Evolutionary conservation across 83 land plant species (phyloP).

Genomic region (Thuja plicata): DNA sequence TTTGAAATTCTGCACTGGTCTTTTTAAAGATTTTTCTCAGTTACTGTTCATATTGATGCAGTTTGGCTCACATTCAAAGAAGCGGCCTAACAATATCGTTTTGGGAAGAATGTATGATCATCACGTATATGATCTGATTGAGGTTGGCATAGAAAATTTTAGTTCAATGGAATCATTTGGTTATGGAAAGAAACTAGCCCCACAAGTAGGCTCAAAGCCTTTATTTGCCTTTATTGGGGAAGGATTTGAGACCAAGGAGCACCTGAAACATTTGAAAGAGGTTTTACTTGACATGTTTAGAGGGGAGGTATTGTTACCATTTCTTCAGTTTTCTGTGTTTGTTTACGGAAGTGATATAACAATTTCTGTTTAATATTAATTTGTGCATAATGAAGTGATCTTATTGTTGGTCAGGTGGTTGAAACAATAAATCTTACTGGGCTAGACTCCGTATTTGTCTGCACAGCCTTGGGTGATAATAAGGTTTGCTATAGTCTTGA

Average conservation of each 20-base stretch:
- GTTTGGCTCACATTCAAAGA: slow-evolving; percentile 96
- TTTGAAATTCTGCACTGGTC: background rate
- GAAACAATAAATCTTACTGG: slow-evolving; percentile 83
- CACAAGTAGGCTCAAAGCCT: slow-evolving; percentile 85
- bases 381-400: background rate
- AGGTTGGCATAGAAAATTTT: slow-evolving; percentile 85
- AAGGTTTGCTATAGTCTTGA: slow-evolving; percentile 27
- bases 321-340: background rate
- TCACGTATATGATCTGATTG: slow-evolving; percentile 89
- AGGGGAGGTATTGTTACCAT: slow-evolving; percentile 68
- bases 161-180: slow-evolving; percentile 57
- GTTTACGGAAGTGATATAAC: background rate
- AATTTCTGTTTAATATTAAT: background rate
- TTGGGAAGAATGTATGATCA: slow-evolving; percentile 87
- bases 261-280: slow-evolving; percentile 89
- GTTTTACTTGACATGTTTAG: slow-evolving; percentile 80
- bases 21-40: background rate
- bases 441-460: slow-evolving; percentile 69
- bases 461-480: slow-evolving; percentile 56
- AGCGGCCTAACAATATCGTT: slow-evolving; percentile 87
- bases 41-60: slow-evolving; percentile 24
- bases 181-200: slow-evolving; percentile 71
- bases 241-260: slow-evolving; percentile 74
- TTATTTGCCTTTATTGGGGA: slow-evolving; percentile 88
- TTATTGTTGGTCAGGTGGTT: slow-evolving; percentile 47